A percentile compares a stretch with the other conserved stretches of the same genome.
Conservation (phyloP, 208 protist species). For the Porcisia hertigi region DNA sequence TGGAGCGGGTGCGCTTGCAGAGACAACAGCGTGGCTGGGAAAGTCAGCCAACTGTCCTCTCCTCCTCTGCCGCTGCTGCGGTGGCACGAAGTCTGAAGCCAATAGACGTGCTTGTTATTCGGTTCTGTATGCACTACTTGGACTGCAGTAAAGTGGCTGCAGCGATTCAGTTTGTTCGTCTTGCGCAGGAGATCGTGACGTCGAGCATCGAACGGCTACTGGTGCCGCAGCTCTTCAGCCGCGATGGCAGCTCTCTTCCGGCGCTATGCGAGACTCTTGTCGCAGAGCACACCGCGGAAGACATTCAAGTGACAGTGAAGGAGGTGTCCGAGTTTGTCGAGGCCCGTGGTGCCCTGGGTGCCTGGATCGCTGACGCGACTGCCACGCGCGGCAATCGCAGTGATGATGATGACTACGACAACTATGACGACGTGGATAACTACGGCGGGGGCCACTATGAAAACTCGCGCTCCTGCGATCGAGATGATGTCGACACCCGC, state of each 20-base stretch:
- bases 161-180: conserved; percentile 57
- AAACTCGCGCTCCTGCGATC: neutral
- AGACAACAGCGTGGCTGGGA: conserved; percentile 27
- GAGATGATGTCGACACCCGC: conserved; percentile 9
- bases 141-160: conserved; percentile 37
- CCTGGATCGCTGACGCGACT: conserved; percentile 33
- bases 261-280: conserved; percentile 74
- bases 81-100: conserved; percentile 41
- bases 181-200: conserved; percentile 73
- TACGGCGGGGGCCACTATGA: conserved; percentile 23
- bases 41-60: neutral
- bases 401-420: conserved; percentile 30
- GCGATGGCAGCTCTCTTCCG: conserved; percentile 43
- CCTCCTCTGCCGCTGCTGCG: conserved; percentile 10
- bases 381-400: conserved; percentile 12
- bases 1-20: conserved; percentile 68
- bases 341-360: conserved; percentile 39
- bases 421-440: neutral
- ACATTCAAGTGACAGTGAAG: conserved; percentile 60
- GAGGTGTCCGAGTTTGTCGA: conserved; percentile 81
- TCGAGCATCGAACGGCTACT: conserved; percentile 65
- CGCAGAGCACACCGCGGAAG: conserved; percentile 70
- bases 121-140: conserved; percentile 78
- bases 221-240: conserved; percentile 48
- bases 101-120: conserved; percentile 78